Evolutionary conservation across 257 asterid species (phyloP), one percentile per base, ranked within the genome.

Genomic region (Craterostigma plantagineum): DNA sequence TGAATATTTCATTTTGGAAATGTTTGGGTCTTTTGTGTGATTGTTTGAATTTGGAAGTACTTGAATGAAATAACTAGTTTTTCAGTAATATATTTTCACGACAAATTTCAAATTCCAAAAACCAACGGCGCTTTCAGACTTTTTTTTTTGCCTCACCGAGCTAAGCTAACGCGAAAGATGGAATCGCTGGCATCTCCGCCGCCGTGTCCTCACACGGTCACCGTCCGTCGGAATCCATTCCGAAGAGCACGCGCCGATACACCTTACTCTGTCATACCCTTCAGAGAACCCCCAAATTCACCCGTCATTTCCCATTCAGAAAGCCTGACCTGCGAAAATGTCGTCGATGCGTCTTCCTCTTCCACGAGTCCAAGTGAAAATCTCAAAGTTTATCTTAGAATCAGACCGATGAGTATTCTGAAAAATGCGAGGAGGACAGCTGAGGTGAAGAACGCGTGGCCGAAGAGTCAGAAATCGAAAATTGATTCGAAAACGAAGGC

Each of bases 151-250:
- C 30, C 30, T n/a, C n/a, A n/a, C n/a, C n/a, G n/a, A n/a, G n/a
- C n/a, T n/a, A n/a, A n/a, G n/a, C n/a, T n/a, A n/a, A n/a, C n/a
- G n/a, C n/a, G n/a, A n/a, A 6, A 23, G 6, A 23, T 23, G 30
- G 30, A 23, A 6, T 23, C 30, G 30, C 30, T 53, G 53, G 48
- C 57, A 18, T 72, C 73, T 52, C 77, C 93, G 14, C 66, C 60
- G 30, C 70, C 71, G 41, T 74, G 81, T 52, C 96, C 92, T 4
- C 7, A 45, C 49, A 74, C 91, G 38, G 64, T 67, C 54, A 74
- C 95, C 27, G 14, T 87, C 61, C 93, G 98, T 60, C 86, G 98
- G 53, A 85, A 87, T 47, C 98, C 98, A 11, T 67, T 27, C 11
- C 71, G 95, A 11, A 69, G 34, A 59, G 93, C 95, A 27, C 77